These are phyloP conservation scores for Venturiaceae sp. DNA, from an alignment of 2,329 filamentous ascomycete species.

Conservation along the genomic window DNA sequence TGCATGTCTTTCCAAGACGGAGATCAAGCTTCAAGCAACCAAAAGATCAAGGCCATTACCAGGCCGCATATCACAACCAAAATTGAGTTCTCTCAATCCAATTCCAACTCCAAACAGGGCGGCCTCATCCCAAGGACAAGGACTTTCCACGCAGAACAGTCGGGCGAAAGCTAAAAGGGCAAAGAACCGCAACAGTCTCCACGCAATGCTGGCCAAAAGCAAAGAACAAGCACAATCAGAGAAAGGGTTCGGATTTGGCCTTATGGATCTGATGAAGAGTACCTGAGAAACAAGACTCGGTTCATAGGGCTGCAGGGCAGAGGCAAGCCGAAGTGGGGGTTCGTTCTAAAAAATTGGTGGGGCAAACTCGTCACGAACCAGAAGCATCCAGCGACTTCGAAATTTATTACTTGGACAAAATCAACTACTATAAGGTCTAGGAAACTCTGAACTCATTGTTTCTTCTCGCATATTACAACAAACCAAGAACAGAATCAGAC, in stretches of 20 bases:
- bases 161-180: constrained; percentile 37
- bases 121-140: background rate
- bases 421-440: background rate
- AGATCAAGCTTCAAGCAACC: background rate
- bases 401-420: background rate
- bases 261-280: constrained; percentile 45
- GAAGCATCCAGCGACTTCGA: background rate
- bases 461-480: background rate
- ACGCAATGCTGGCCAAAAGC: constrained; percentile 41
- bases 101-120: background rate
- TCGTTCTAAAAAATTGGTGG: background rate
- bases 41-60: background rate
- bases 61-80: no score
- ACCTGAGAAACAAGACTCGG: background rate
- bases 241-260: constrained; percentile 32
- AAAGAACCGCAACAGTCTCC: constrained; percentile 44
- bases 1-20: background rate
- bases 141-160: background rate
- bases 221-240: constrained; percentile 25
- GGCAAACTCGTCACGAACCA: background rate
- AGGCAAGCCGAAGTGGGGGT: no score
- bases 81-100: no score
- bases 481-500: background rate
- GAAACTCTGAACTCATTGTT: background rate
- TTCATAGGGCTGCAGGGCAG: background rate